Base-by-base conservation (phyloP, 345 rosid species). In the Citrus hindsii region DNA sequence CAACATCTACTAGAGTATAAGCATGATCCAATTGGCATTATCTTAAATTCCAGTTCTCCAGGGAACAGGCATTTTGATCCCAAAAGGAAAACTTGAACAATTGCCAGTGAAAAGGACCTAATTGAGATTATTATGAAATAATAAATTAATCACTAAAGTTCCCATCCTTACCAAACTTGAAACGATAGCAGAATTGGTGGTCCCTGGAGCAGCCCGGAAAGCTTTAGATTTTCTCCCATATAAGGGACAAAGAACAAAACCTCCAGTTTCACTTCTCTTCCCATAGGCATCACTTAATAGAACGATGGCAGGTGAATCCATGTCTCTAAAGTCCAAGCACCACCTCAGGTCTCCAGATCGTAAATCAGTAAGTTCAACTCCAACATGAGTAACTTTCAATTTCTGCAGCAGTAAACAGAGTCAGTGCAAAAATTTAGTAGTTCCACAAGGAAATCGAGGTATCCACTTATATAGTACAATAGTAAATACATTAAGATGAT, bases 221-320 rank as follows among this genome's bases (percentile, higher is more conserved):
- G 98, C 98, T 90, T 94, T 96, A 21, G 98, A 91, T 84, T 96
- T 96, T 82, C 98, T 92, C 78, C 98, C 98, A 86, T 94, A 94
- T 78, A 92, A 85, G 48, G 98, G 93, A 81, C 97, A 90, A 71
- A 96, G 90, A 84, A 96, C 84, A 84, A 96, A 96, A 81, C 95
- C 95, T 48, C 93, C 92, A 81, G 83, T 77, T 78, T 93, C 98
- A 71, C 81, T 82, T 85, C 87, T 93, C 83, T 90, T 81, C 71
- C 94, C 91, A 82, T 88, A 91, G 12, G 88, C 83, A 88, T 92
- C 98, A 70, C 92, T 84, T 61, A 96, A 91, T 64, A 88, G 88
- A 78, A 94, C 56, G 33, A 96, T 82, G 65, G 98, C 92, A 2
- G 99, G 98, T 66, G 99, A 94, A 79, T 75, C 84, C 98, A 94